These are phyloP conservation scores for Micractinium sp. DNA, from an alignment of 139 green algal genomes.

Conservation along the genomic window DNA sequence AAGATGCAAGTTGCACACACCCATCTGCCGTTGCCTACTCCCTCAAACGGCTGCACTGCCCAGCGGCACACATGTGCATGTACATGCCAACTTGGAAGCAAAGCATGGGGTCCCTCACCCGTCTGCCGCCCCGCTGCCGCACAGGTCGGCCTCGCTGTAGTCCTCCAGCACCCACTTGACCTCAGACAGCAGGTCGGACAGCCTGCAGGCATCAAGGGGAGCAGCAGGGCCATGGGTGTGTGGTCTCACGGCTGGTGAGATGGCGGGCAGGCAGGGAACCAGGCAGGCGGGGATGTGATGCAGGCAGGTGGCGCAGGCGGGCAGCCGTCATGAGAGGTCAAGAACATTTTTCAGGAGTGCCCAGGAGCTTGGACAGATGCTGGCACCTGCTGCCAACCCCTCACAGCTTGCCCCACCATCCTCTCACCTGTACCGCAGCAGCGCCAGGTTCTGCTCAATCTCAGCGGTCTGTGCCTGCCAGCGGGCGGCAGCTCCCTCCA, in stretches of 20 bases:
- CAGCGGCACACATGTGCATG: no score
- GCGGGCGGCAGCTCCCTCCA: slow-evolving; percentile 1
- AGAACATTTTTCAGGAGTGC: no score
- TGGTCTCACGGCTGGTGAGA: no score
- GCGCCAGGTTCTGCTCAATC: slow-evolving; percentile 17
- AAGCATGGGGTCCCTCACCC: not conserved
- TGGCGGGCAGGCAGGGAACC: no score
- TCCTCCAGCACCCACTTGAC: slow-evolving; percentile 36
- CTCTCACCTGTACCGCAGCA: slow-evolving; percentile 27
- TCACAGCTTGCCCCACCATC: not conserved
- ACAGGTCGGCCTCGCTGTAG: not conserved
- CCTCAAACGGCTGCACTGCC: no score
- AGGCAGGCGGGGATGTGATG: no score
- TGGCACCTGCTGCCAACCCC: not conserved
- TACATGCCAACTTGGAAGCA: no score
- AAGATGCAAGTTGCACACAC: not conserved
- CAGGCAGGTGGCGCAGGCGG: no score
- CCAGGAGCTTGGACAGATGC: not conserved
- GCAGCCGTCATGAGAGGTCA: no score
- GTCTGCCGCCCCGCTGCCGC: not conserved
- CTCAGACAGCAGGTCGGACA: slow-evolving; percentile 32
- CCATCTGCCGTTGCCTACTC: no score
- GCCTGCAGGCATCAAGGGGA: not conserved
- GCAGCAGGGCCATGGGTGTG: not conserved
- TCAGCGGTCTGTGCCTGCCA: slow-evolving; percentile 29